Evolutionary conservation across 768 basidiomycete genomes (phyloP), one percentile per base, ranked within the genome.

Genomic region (Hemileccinum rubropunctum): DNA sequence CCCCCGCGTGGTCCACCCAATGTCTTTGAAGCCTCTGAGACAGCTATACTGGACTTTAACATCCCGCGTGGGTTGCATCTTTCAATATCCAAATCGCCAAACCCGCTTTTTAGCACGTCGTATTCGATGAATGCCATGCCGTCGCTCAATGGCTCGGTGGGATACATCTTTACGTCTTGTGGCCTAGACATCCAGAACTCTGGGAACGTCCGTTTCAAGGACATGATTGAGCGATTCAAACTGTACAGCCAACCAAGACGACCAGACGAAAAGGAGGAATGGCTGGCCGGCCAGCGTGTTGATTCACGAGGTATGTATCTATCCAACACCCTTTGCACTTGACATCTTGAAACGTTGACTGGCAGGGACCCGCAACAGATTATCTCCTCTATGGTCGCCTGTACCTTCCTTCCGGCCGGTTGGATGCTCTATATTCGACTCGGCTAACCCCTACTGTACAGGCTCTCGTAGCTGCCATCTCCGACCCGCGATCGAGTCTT

Each of bases 121-220:
- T 94, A 95, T 68, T 84, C 91, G 6, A 88, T 97, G 78, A 93
- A 90, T 50, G 91, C 93, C 10, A 80, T 98, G 73, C 93, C 94
- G 1, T 91, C 91, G 8, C 75, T 98, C 56, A 91, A 92, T 56
- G 95, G 95, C 21, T 92, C 91, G 2, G 77, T 98, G 35, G 91
- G 91, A 40, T 98, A 97, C 63, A 89, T 97, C 50, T 95, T 95
- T 65, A 90, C 88, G 1, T 92, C 92, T 9, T 92, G 89, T 61
- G 81, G 88, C 52, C 73, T 97, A 44, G 76, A 86, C 57, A 76
- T 90, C 50, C 80, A 81, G 58, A 77, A 73, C 32, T 90, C 87
- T 13, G 78, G 80, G 4, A 78, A 80, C 54, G 85, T 91, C 37
- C 79, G 79, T 14, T 86, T 98, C 74, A 91, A 92, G 65, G 84